Conservation (phyloP, 768 basidiomycete genomes). For the Boletus sp. region DNA sequence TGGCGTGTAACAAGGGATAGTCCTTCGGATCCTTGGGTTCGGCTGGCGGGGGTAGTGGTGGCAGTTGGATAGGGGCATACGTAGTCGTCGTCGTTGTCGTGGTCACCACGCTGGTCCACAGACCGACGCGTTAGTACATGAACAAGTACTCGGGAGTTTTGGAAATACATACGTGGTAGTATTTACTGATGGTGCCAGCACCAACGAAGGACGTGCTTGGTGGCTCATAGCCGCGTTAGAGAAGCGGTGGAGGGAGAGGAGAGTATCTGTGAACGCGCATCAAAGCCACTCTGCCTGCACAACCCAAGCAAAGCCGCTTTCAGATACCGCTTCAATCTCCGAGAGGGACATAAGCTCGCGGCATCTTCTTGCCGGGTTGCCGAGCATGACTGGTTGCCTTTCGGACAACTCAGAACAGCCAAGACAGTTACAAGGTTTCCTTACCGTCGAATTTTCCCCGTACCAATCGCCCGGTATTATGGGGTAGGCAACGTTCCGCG, state of each 20-base stretch:
- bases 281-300: constrained; percentile 35
- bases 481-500: not conserved
- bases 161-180: constrained; percentile 69
- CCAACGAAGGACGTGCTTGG: constrained; percentile 62
- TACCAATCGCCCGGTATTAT: not conserved
- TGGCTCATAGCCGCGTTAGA: constrained; percentile 52
- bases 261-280: constrained; percentile 29
- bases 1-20: constrained; percentile 76
- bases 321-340: constrained; percentile 24
- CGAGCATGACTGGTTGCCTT: constrained; percentile 13
- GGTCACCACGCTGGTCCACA: constrained; percentile 67
- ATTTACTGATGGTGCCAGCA: constrained; percentile 78
- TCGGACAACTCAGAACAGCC: not conserved
- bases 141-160: not conserved
- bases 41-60: constrained; percentile 65
- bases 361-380: constrained; percentile 24
- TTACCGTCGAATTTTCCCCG: not conserved
- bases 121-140: constrained; percentile 24
- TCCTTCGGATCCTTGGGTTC: constrained; percentile 76
- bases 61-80: constrained; percentile 84
- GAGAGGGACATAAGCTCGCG: constrained; percentile 6
- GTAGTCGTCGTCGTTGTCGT: constrained; percentile 91
- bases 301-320: constrained; percentile 30
- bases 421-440: not conserved
- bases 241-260: constrained; percentile 26